Evolutionary conservation across 140 eudicot genomes (phyloP), one percentile per base, ranked within the genome.

Genomic region (Oenanthe javanica): DNA sequence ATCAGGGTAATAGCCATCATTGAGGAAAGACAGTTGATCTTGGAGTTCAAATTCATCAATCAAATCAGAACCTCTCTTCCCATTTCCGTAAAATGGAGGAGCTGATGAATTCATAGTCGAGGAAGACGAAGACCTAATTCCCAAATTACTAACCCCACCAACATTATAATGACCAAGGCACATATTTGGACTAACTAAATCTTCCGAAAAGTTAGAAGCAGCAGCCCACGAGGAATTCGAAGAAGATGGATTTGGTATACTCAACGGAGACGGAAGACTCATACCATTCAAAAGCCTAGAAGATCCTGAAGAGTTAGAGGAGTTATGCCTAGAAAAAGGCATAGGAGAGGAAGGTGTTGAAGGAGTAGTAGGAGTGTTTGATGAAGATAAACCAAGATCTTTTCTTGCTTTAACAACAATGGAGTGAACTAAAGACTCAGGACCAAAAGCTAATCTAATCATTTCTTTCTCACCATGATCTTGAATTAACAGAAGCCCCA

Each of bases 371-470:
- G 86, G 84, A 63, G 78, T 78, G 77, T 86, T 82, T 73, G 95
- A 79, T 0, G 89, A 80, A 0, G 89, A 80, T n/a, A 88, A 71
- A 31, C 88, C 90, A 2, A 90, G 87, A 15, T 88, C 92, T 43
- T 84, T 86, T 4, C 83, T 87, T 9, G 91, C 91, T 81, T 87
- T 86, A 46, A 79, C 63, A 47, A 90, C 87, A 9, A 89, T 89
- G 0, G 93, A 83, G 63, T 89, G 92, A 67, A 93, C 46, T 1
- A 83, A 52, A 40, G 96, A 73, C 52, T 93, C 97, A 11, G 98
- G 95, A 25, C 97, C 93, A 57, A 88, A 89, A 77, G 98, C 98
- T 31, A 93, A 78, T 5, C 97, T 87, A 76, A 91, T 93, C 97
- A 93, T 91, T 57, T 91, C 97, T 50, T 93, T 88, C 71, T 93